Evolutionary conservation across 768 basidiomycete species (phyloP).

Genomic region (Collybiopsis luxurians): DNA sequence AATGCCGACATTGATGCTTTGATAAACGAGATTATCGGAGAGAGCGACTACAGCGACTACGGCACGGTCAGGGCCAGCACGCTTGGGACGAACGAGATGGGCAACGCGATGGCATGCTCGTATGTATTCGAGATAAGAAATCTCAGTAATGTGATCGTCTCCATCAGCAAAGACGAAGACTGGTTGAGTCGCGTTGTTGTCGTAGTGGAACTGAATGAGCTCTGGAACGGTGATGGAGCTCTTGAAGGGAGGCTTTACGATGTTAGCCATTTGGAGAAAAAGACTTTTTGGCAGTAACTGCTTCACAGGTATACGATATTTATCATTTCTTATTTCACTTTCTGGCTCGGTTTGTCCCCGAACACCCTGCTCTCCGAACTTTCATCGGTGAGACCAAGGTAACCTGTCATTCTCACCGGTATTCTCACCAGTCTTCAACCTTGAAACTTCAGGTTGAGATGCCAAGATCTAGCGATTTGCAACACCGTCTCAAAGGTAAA

Average conservation of each 20-base stretch:
- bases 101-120: conserved; percentile 43
- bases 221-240: conserved; percentile 20
- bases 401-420: background rate
- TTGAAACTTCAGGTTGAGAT: too few relatives aligned
- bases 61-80: conserved; percentile 25
- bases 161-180: conserved; percentile 15
- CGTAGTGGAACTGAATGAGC: conserved; percentile 17
- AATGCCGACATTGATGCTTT: conserved; percentile 35
- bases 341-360: too few relatives aligned
- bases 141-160: conserved; percentile 4
- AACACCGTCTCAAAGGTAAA: too few relatives aligned
- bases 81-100: conserved; percentile 32
- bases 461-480: too few relatives aligned
- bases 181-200: conserved; percentile 21
- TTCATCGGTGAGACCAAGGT: background rate
- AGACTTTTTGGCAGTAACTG: too few relatives aligned
- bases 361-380: background rate
- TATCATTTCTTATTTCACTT: too few relatives aligned
- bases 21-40: conserved; percentile 35
- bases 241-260: conserved; percentile 14
- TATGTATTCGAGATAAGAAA: conserved; percentile 41
- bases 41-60: conserved; percentile 35
- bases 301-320: too few relatives aligned
- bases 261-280: background rate
- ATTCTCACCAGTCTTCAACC: background rate